phyloP scores from a whole-genome alignment of 2,329 filamentous ascomycete species.

The Aspergillus glaucus region DNA sequence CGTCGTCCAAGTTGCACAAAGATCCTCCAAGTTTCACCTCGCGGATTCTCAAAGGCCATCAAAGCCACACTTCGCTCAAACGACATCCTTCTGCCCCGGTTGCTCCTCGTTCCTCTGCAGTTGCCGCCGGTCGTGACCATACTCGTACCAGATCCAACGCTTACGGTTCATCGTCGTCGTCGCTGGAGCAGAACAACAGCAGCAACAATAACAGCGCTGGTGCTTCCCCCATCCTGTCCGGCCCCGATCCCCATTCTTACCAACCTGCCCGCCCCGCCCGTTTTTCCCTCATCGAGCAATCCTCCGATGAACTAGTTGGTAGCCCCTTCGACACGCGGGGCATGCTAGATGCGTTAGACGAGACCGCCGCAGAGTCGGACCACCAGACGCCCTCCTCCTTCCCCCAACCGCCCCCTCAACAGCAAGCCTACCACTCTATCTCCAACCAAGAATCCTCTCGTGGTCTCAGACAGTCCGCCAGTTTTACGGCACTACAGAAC shows the following conservation, averaged over 20 bases:
- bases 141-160: conserved; percentile 41
- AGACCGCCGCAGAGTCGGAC: conserved; percentile 30
- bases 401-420: conserved; percentile 28
- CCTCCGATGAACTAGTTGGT: conserved; percentile 41
- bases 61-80: conserved; percentile 39
- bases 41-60: conserved; percentile 37
- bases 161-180: conserved; percentile 44
- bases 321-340: conserved; percentile 39
- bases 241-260: conserved; percentile 26
- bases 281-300: conserved; percentile 31
- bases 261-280: conserved; percentile 29
- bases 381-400: neutral
- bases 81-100: conserved; percentile 43
- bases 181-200: conserved; percentile 34
- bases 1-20: conserved; percentile 41
- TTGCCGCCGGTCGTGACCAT: conserved; percentile 35
- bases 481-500: conserved; percentile 51
- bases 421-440: conserved; percentile 45
- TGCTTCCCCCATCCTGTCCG: conserved; percentile 33
- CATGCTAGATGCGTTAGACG: conserved; percentile 40
- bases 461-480: conserved; percentile 59
- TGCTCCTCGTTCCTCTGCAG: conserved; percentile 37
- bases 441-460: conserved; percentile 52
- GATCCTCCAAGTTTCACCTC: conserved; percentile 38
- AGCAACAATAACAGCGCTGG: conserved; percentile 29